Base-by-base conservation (phyloP, 2,329 filamentous ascomycete genomes). In the Fusarium drepaniforme region DNA sequence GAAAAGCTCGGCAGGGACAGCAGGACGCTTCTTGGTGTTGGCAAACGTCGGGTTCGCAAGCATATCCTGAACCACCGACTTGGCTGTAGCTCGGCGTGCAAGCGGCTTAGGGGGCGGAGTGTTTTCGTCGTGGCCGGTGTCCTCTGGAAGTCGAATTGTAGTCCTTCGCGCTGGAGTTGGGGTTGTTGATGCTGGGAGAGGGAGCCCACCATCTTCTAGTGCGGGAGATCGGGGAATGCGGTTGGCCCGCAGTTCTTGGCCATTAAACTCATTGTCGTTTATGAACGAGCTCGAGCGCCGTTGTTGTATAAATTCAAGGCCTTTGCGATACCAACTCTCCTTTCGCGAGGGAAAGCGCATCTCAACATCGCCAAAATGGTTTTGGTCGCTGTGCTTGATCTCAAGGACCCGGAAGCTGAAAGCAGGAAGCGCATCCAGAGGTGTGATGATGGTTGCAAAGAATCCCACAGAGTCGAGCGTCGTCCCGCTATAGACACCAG, bases 381-480 rank as follows among this genome's bases (percentile, higher is more conserved):
- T 67, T 58, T 37, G 75, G 37, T 85, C 78, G 3, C 79, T 81
- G 74, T 90, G 88, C 70, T 77, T 82, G 66, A 91, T 90, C 67
- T 85, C 79, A 33, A 88, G 75, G 38, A 89, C 84, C 71, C 83
- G 82, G 78, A 91, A 89, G 18, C 83, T 80, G 67, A 87, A 89
- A 3, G 86, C 80, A 5, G 82, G 81, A 21, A 88, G 75, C 8
- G 86, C 82, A 53, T 90, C 88, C 23, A 90, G 85, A 5, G 87
- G 87, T 62, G 90, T 88, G 67, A 92, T 86, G 71, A 91, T 89
- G 74, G 90, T 90, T 46, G 90, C 88, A 74, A 92, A 92, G 83
- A 90, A 91, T 65, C 90, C 90, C 7, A 91, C 86, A 1, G 88
- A 86, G 66, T 87, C 85, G 33, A 90, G 84, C 2, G 85, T 83